These are phyloP conservation scores for Solanum peruvianum DNA, from an alignment of 257 asterid genomes.

Conservation along the genomic window DNA sequence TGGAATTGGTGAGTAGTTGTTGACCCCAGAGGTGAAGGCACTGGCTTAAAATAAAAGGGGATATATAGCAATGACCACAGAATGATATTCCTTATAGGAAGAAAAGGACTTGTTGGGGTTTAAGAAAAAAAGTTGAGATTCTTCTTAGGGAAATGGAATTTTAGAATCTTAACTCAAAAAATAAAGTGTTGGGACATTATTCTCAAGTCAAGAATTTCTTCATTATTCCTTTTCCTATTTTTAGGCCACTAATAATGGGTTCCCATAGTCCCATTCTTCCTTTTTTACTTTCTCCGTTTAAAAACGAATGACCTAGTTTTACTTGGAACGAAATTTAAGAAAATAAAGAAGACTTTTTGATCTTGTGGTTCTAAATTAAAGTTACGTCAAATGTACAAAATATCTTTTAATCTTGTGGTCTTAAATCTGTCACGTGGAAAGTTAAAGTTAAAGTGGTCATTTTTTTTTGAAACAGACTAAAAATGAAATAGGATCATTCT, in stretches of 20 bases:
- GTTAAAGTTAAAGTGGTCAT: too few relatives aligned
- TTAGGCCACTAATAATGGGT: slow-evolving; percentile 4
- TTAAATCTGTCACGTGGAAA: too few relatives aligned
- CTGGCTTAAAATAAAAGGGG: not conserved
- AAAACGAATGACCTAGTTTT: too few relatives aligned
- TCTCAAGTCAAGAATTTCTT: slow-evolving; percentile 74
- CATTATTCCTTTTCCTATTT: slow-evolving; percentile 32
- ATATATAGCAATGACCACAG: slow-evolving; percentile 37
- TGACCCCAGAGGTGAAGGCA: not conserved
- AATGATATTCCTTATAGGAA: slow-evolving; percentile 40
- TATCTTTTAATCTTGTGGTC: too few relatives aligned
- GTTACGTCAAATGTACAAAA: too few relatives aligned
- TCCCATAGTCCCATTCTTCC: not conserved
- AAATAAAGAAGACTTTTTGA: too few relatives aligned
- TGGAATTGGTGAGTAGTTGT: slow-evolving; percentile 2
- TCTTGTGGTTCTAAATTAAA: too few relatives aligned
- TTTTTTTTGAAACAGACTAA: too few relatives aligned
- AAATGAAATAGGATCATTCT: too few relatives aligned
- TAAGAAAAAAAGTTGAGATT: slow-evolving; percentile 21
- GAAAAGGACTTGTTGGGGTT: not conserved
- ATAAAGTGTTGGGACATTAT: slow-evolving; percentile 41
- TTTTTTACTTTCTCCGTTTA: not conserved
- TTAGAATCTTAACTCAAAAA: slow-evolving; percentile 58
- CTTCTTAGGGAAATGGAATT: slow-evolving; percentile 37
- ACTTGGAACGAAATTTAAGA: too few relatives aligned